Evolutionary conservation across 371 early-diverging fungal species (phyloP).

Genomic region (Saksenaea vasiformis): DNA sequence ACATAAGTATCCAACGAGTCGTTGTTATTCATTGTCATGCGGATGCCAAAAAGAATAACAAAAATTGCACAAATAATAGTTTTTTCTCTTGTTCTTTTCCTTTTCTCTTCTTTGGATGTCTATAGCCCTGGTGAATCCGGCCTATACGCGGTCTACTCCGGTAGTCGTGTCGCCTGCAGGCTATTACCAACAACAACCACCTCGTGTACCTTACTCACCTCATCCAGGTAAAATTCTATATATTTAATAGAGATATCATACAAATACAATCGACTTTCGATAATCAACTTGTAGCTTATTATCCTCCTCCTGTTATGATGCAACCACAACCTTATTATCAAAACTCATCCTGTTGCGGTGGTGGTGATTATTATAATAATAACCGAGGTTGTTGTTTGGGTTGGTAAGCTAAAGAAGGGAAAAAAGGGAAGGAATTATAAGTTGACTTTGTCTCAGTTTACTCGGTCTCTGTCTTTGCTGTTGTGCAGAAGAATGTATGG

Average conservation of each 20-base stretch:
- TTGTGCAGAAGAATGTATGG: constrained; percentile 3
- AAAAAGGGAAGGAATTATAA: too few relatives aligned
- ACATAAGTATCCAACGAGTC: background rate
- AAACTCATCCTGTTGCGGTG: background rate
- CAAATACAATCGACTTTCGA: background rate
- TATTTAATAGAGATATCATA: too few relatives aligned
- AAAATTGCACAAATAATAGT: background rate
- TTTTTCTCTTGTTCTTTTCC: background rate
- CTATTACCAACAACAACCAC: background rate
- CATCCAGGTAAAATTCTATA: background rate
- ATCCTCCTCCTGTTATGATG: background rate
- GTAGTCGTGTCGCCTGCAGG: background rate
- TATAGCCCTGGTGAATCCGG: background rate
- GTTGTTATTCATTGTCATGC: constrained; percentile 3
- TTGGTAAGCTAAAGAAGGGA: background rate
- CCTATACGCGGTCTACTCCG: background rate
- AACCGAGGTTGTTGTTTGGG: constrained; percentile 1
- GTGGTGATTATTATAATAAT: background rate
- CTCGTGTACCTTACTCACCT: background rate
- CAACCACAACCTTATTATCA: constrained; percentile 3
- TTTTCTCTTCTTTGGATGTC: background rate
- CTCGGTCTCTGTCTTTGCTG: background rate
- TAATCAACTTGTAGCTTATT: background rate
- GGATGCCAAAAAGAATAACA: background rate
- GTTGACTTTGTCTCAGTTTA: background rate